A percentile compares a stretch with the other conserved stretches of the same genome.
These are phyloP conservation scores for Pythium periplocum DNA, from an alignment of 352 stramenopile genomes.

Conservation along the genomic window DNA sequence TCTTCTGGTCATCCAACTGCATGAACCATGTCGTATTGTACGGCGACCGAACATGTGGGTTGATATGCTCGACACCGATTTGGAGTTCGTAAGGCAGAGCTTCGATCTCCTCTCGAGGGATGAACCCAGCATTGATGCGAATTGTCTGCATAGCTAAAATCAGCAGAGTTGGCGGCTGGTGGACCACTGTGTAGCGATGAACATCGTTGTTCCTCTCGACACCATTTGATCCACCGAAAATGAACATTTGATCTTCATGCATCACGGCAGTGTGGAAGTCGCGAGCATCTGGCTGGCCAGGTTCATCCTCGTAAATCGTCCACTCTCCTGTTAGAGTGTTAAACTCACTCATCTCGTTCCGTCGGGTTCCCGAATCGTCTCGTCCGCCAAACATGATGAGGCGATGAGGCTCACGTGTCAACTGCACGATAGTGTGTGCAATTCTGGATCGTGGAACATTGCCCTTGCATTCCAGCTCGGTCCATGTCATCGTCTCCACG, in stretches of 20 bases:
- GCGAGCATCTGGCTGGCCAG: conserved; percentile 61
- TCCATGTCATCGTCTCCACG: conserved; percentile 65
- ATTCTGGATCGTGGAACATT: conserved; percentile 70
- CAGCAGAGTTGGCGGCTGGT: conserved; percentile 59
- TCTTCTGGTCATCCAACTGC: conserved; percentile 39
- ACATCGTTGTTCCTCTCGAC: conserved; percentile 81
- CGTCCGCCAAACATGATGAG: conserved; percentile 79
- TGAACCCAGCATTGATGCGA: conserved; percentile 34
- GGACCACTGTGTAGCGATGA: conserved; percentile 52
- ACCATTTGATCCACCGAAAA: conserved; percentile 83
- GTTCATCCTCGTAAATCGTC: conserved; percentile 49
- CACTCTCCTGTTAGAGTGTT: conserved; percentile 58
- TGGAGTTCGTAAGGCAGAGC: conserved; percentile 56
- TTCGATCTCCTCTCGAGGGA: conserved; percentile 36
- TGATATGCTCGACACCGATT: conserved; percentile 66
- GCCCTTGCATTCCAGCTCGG: conserved; percentile 50
- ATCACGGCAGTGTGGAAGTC: conserved; percentile 81
- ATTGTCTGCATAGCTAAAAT: conserved; percentile 69
- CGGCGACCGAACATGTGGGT: conserved; percentile 50
- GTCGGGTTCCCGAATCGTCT: conserved; percentile 59
- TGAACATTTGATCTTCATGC: conserved; percentile 70
- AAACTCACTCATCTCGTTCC: conserved; percentile 68
- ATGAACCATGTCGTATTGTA: conserved; percentile 68
- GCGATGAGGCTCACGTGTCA: conserved; percentile 34
- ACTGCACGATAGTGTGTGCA: conserved; percentile 67